Evolutionary conservation across 257 asterid genomes (phyloP).

Genomic region (Nicotiana noctiflora): DNA sequence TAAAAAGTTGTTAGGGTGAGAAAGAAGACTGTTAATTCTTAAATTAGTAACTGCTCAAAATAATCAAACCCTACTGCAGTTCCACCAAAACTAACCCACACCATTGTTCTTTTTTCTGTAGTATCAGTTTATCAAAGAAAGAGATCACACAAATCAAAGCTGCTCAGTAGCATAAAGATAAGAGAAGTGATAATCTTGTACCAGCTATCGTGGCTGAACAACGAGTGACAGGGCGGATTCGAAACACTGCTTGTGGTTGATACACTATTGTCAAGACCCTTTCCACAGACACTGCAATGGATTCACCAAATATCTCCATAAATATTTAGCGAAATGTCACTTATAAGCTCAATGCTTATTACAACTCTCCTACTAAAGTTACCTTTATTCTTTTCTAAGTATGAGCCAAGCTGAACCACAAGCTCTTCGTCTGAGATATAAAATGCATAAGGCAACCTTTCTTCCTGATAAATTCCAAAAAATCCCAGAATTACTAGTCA

Average conservation of each 20-base stretch:
- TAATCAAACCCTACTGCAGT: neutral
- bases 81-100: neutral
- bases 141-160: neutral
- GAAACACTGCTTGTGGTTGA: constrained; percentile 95
- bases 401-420: constrained; percentile 60
- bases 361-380: neutral
- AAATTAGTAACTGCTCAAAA: neutral
- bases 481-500: constrained; percentile 5
- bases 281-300: constrained; percentile 85
- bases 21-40: neutral
- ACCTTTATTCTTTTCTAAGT: constrained; percentile 77
- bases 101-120: neutral
- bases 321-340: neutral
- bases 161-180: neutral
- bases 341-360: neutral
- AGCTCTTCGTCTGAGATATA: constrained; percentile 83
- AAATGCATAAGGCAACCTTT: constrained; percentile 82
- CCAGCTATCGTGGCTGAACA: constrained; percentile 97
- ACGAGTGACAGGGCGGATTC: constrained; percentile 91
- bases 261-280: constrained; percentile 73
- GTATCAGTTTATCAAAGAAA: neutral
- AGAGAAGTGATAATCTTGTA: constrained; percentile 17
- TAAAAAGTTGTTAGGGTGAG: neutral
- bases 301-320: neutral
- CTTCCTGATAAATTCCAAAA: constrained; percentile 49